Percentiles rank a stretch among this genome's conserved stretches.
These are phyloP conservation scores for Ligustrum vulgare DNA, from an alignment of 257 asterid genomes.

Conservation along the genomic window DNA sequence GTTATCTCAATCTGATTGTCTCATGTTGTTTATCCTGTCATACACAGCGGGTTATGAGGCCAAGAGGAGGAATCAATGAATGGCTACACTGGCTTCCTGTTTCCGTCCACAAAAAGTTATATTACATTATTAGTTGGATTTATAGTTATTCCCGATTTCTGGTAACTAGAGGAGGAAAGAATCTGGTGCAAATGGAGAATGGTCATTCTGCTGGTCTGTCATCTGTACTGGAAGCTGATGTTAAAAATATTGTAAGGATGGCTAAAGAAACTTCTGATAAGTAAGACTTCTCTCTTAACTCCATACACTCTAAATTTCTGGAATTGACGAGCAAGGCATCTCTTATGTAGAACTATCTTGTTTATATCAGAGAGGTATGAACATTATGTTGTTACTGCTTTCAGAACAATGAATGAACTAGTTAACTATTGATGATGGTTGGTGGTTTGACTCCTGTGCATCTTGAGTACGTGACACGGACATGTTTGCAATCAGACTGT, in stretches of 20 bases:
- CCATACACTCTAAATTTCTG: slow-evolving; percentile 5
- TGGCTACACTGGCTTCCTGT: slow-evolving; percentile 96
- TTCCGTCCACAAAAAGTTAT: slow-evolving; percentile 73
- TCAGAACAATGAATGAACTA: background rate
- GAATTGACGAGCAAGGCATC: background rate
- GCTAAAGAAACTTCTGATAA: slow-evolving; percentile 82
- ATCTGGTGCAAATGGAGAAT: slow-evolving; percentile 41
- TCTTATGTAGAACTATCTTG: background rate
- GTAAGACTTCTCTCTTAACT: slow-evolving; percentile 43
- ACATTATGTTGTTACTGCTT: background rate
- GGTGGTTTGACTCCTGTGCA: background rate
- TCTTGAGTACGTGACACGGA: background rate
- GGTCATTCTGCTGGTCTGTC: slow-evolving; percentile 64
- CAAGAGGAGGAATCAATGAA: slow-evolving; percentile 93
- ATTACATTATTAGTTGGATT: slow-evolving; percentile 57
- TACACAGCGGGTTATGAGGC: slow-evolving; percentile 86
- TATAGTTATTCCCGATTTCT: slow-evolving; percentile 50
- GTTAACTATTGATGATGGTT: background rate
- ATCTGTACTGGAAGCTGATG: slow-evolving; percentile 86
- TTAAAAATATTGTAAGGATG: slow-evolving; percentile 69
- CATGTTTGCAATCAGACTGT: background rate
- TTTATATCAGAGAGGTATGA: background rate
- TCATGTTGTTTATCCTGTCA: slow-evolving; percentile 6
- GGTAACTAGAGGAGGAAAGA: slow-evolving; percentile 45
- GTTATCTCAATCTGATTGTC: slow-evolving; percentile 24